Conservation (phyloP, 2,329 filamentous ascomycete species). For the Corynespora cassiicola region DNA sequence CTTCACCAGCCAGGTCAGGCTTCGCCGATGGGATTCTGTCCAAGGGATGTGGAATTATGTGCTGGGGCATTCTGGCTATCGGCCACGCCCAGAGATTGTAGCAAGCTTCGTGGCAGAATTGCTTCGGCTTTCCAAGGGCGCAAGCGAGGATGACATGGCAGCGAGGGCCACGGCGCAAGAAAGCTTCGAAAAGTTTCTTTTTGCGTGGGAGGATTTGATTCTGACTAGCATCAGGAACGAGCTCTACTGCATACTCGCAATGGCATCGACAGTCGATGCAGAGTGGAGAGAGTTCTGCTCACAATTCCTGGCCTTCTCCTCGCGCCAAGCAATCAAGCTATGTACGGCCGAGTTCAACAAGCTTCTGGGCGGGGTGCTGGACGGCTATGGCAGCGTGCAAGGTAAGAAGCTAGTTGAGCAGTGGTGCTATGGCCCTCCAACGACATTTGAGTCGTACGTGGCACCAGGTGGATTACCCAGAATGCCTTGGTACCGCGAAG, state of each 20-base stretch:
- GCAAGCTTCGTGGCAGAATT: conserved; percentile 38
- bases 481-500: conserved; percentile 35
- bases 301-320: conserved; percentile 34
- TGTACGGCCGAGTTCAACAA: conserved; percentile 55
- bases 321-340: conserved; percentile 31
- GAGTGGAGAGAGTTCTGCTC: conserved; percentile 37
- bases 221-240: conserved; percentile 30
- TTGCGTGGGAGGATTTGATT: conserved; percentile 36
- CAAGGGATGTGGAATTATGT: conserved; percentile 44
- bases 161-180: conserved; percentile 21
- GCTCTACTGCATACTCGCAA: conserved; percentile 37
- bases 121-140: conserved; percentile 25
- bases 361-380: conserved; percentile 62
- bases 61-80: conserved; percentile 28
- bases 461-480: conserved; percentile 40
- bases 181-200: conserved; percentile 36
- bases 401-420: conserved; percentile 57
- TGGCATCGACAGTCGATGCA: conserved; percentile 35
- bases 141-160: conserved; percentile 10
- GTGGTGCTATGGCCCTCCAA: conserved; percentile 48
- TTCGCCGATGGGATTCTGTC: conserved; percentile 50
- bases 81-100: conserved; percentile 32
- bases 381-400: conserved; percentile 53
- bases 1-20: conserved; percentile 50
- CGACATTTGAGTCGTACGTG: conserved; percentile 28